A percentile compares a stretch with the other conserved stretches of the same genome.
Evolutionary conservation across 306 rosid genomes (phyloP).

Genomic region (Prunus dulcis): DNA sequence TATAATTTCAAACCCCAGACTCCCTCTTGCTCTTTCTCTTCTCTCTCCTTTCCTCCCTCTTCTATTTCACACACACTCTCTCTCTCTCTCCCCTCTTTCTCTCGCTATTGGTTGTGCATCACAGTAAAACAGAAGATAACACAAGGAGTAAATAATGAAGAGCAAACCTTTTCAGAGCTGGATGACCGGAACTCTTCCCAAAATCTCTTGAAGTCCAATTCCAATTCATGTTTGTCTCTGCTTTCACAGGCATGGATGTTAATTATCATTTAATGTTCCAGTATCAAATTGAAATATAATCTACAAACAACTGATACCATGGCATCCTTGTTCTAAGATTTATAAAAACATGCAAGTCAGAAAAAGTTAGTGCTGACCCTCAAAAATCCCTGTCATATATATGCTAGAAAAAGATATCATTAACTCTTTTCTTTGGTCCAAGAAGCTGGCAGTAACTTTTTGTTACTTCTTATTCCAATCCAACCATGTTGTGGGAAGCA

Average conservation of each 20-base stretch:
- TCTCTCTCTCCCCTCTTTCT: background rate
- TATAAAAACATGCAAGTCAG: background rate
- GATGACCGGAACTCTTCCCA: constrained; percentile 99
- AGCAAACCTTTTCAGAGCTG: constrained; percentile 94
- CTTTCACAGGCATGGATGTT: constrained; percentile 28
- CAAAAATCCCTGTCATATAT: background rate
- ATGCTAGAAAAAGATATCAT: background rate
- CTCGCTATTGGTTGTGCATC: background rate
- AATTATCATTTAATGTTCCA: constrained; percentile 2
- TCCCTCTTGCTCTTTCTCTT: background rate
- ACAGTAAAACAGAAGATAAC: background rate
- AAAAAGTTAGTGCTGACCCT: background rate
- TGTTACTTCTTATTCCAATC: background rate
- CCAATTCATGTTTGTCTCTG: constrained; percentile 98
- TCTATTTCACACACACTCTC: background rate
- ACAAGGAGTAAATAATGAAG: constrained; percentile 19
- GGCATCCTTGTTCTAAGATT: background rate
- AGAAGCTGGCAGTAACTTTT: background rate
- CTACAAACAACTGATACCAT: constrained; percentile 8
- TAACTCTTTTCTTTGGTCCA: background rate
- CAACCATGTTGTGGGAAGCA: background rate
- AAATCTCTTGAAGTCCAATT: constrained; percentile 97
- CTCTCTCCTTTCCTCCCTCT: background rate
- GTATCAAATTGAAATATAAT: background rate
- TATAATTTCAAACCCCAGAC: background rate